Evolutionary conservation across 164 flowering plant species (phyloP), one percentile per base, ranked within the genome.

Genomic region (Nymphaea thermarum): DNA sequence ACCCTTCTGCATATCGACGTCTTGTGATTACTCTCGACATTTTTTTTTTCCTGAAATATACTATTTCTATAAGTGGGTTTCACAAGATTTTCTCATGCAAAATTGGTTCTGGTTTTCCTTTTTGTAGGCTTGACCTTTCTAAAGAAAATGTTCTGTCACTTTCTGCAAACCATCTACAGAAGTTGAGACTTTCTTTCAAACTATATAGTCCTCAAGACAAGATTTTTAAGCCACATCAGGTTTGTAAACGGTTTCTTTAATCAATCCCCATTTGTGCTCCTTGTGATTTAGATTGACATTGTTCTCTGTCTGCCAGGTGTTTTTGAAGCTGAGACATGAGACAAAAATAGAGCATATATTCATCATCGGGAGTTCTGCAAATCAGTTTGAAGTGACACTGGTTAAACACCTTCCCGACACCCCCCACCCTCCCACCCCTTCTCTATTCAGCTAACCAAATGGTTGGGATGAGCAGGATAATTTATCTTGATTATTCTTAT

Each of bases 101-200:
- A 44, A 25, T 25, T 25, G 1, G 36, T 25, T 25, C 14, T 51
- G 57, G 14, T 51, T 51, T 51, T 51, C 12, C 8, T 51, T 51
- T 15, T 51, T 62, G 41, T 62, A 91, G 98, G 84, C 74, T 95
- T 44, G 86, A 84, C 73, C 76, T 94, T 68, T 77, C 81, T 66
- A 84, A 80, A 66, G 78, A 85, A 66, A 78, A 70, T 75, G 71
- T 65, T 44, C 76, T 90, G 59, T 78, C 97, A 44, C 75, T 95
- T 64, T 84, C 93, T 64, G 98, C 99, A 62, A 89, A 88, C 69
- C 98, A 95, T 77, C 92, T 95, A 41, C 99, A 95, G 76, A 92
- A 92, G 83, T 74, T 95, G 81, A 86, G 86, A 6, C 69, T 95
- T 25, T 82, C 90, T 65, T 92, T 95, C 71, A 81, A 79, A 41